Evolutionary conservation across 257 asterid genomes (phyloP), one percentile per base, ranked within the genome.

Genomic region (Leptodermis oblonga): DNA sequence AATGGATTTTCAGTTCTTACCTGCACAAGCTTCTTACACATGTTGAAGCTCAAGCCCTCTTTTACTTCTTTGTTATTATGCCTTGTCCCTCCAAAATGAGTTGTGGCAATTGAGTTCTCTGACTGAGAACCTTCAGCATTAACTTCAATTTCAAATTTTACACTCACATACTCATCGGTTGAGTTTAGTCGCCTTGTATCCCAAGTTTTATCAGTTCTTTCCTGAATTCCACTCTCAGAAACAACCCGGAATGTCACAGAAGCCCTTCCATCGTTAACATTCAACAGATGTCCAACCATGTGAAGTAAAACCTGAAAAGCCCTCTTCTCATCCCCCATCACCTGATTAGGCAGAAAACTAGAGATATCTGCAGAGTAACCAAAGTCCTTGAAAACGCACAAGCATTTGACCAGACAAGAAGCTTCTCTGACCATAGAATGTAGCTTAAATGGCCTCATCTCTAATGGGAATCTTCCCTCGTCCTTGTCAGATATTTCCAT

Each of bases 21-120:
- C 86, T 76, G 82, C 61, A 82, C 86, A 37, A 82, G 84, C 68
- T 82, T 82, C 70, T 77, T 79, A 80, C 84, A 82, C 86, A 79
- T 82, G 74, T 69, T 82, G 74, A 76, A 82, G 76, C 86, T 82
- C 76, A 82, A 70, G 63, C 84, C 82, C 74, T 76, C 82, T 59
- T 75, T 82, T 58, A 64, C 68, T 39, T 79, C 82, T 64, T 76
- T 79, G 78, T 66, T 68, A 68, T 70, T 82, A 22, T 76, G 63
- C 67, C 78, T 70, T 62, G 77, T 70, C 46, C 81, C 76, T 52
- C 79, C 80, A 66, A 77, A 64, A 59, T 67, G 78, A 28, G 54
- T 66, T 17, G 76, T 71, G 51, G 82, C 70, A 58, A 76, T 43
- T 22, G 78, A 75, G 54, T 41, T 78, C 33, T 64, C 76, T 20